Conservation (phyloP, 257 asterid species). For the Verbena officinalis region DNA sequence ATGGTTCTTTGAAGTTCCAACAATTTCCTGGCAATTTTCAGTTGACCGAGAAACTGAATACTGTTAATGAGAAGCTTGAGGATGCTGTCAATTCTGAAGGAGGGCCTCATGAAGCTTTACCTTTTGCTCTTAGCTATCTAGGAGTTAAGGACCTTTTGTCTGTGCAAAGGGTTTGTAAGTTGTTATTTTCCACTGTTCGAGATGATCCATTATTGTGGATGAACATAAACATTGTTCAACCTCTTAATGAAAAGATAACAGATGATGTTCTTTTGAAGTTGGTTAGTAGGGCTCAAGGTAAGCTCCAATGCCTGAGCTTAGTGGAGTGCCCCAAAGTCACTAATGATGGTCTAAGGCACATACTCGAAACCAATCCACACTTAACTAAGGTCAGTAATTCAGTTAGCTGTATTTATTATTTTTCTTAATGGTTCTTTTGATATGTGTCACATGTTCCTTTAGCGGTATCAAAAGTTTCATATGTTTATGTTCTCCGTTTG, state of each 20-base stretch:
- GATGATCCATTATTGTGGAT: constrained; percentile 62
- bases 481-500: no score
- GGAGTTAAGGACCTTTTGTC: constrained; percentile 63
- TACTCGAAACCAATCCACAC: constrained; percentile 54
- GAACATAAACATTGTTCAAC: constrained; percentile 54
- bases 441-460: no score
- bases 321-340: constrained; percentile 60
- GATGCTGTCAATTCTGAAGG: constrained; percentile 34
- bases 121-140: constrained; percentile 47
- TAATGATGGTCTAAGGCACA: constrained; percentile 54
- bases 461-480: no score
- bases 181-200: constrained; percentile 39
- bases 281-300: constrained; percentile 56
- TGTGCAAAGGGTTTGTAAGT: constrained; percentile 56
- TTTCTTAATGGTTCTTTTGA: background rate
- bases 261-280: constrained; percentile 52
- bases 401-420: background rate
- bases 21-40: constrained; percentile 35
- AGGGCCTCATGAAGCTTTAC: constrained; percentile 54
- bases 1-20: constrained; percentile 41
- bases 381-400: constrained; percentile 56
- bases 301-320: constrained; percentile 53
- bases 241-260: constrained; percentile 55
- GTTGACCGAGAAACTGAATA: background rate
- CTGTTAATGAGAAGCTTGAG: constrained; percentile 22